These are phyloP conservation scores for Protomyces inouyei DNA, from an alignment of 1,139 yeast species.

Conservation along the genomic window DNA sequence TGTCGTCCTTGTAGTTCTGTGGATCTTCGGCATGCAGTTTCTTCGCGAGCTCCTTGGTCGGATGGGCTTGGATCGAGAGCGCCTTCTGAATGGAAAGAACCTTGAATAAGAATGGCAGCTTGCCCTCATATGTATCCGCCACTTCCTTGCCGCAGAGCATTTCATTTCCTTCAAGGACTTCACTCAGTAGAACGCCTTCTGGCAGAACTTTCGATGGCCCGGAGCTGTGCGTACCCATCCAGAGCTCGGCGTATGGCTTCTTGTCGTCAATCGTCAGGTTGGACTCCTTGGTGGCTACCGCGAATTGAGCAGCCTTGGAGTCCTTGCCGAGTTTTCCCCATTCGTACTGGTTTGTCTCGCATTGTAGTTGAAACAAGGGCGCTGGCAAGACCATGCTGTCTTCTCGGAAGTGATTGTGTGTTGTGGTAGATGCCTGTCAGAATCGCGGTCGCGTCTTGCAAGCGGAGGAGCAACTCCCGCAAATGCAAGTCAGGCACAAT, in stretches of 20 bases:
- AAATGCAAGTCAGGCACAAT: neutral
- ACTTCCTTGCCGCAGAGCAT: conserved; percentile 56
- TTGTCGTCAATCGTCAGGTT: conserved; percentile 2
- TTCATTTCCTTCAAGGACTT: conserved; percentile 61
- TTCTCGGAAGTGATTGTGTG: neutral
- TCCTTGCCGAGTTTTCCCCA: conserved; percentile 24
- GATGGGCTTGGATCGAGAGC: conserved; percentile 94
- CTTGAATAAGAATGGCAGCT: conserved; percentile 87
- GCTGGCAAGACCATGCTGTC: conserved; percentile 19
- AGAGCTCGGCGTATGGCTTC: conserved; percentile 43
- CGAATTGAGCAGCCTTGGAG: conserved; percentile 23
- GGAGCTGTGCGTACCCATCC: conserved; percentile 99
- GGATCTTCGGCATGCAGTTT: conserved; percentile 78
- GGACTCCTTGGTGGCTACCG: conserved; percentile 18
- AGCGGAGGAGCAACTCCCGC: neutral
- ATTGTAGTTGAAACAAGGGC: conserved; percentile 23
- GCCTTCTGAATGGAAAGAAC: conserved; percentile 90
- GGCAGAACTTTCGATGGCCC: conserved; percentile 70
- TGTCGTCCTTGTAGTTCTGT: conserved; percentile 90
- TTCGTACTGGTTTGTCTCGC: conserved; percentile 26
- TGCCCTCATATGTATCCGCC: conserved; percentile 37
- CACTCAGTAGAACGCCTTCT: conserved; percentile 56
- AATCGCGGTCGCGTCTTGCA: neutral
- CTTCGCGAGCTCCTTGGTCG: conserved; percentile 79
- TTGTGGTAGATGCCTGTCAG: neutral